Base-by-base conservation (phyloP, 257 asterid species). In the Solanum sitiens region DNA sequence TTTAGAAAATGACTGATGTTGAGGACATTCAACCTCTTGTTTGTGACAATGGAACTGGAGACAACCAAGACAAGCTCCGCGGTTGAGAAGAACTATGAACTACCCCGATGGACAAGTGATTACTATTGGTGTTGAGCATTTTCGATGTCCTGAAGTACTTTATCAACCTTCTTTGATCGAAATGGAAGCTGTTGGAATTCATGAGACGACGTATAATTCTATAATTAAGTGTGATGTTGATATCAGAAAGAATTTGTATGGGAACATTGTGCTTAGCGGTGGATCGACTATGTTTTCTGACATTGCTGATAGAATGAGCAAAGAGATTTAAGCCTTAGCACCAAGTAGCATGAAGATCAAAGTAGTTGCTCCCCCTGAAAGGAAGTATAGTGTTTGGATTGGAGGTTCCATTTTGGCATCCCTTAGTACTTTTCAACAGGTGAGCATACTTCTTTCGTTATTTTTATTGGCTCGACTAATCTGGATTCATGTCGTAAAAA, bases 11-110 rank as follows among this genome's bases (percentile, higher is more conserved):
- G 39, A 7, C 39, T 37, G 39, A 37, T 37, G 39, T 37, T 37
- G 39, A 37, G 39, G 39, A 37, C 44, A 86, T 89, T 83, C 89
- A 86, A 56, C 89, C 91, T 68, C 89, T 89, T 84, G 90, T 88
- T 53, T 88, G 90, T 23, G 90, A 88, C 83, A 88, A 88, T 85
- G 88, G 90, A 86, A 88, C 90, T 50, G 86, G 90, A 88, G 67
- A 85, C 75, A 30, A 37, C 90, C 75, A 86, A 77, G 86, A 85
- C 90, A 20, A 83, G 68, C 10, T 85, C 82, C 1, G 7, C 86
- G 40, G 76, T 76, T 11, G 86, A 86, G 47, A 86, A 86, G 53
- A 86, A 77, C 88, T 86, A 86, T 35, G 88, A 86, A 77, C 37
- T 86, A 6, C 84, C 84, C 88, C 0, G 88, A 86, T 86, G 88